A percentile compares a stretch with the other conserved stretches of the same genome.
These are phyloP conservation scores for Isabelozyma pseudorhagii DNA, from an alignment of 805 yeast genomes.

Conservation along the genomic window DNA sequence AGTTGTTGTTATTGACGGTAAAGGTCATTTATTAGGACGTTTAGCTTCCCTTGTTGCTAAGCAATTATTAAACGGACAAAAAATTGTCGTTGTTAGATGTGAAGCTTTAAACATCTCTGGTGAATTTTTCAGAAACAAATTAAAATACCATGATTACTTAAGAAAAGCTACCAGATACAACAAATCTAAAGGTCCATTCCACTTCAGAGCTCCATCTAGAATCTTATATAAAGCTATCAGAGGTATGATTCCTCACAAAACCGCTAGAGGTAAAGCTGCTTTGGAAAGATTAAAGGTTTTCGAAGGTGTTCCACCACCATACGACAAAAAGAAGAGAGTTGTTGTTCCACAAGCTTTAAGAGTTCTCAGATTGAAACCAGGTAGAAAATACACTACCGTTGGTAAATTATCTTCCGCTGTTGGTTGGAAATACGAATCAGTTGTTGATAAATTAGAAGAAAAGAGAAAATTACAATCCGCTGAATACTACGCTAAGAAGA, in stretches of 20 bases:
- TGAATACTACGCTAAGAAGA: constrained; percentile 98
- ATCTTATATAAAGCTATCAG: constrained; percentile 99
- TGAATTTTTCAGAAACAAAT: constrained; percentile 99
- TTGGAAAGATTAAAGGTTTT: constrained; percentile 98
- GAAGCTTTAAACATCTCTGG: constrained; percentile 99
- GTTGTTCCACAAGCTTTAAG: constrained; percentile 99
- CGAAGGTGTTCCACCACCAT: constrained; percentile 99
- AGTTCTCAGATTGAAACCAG: constrained; percentile 98
- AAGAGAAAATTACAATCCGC: constrained; percentile 99
- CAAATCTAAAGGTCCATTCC: constrained; percentile 99
- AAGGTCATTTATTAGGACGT: constrained; percentile 99
- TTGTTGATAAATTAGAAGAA: constrained; percentile 96
- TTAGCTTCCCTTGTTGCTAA: constrained; percentile 98
- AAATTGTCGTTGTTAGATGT: constrained; percentile 94
- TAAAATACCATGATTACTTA: constrained; percentile 99
- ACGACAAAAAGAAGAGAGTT: constrained; percentile 99
- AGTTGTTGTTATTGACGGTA: constrained; percentile 98
- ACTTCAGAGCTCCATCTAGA: constrained; percentile 99
- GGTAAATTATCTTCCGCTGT: constrained; percentile 95
- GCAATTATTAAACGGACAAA: constrained; percentile 97
- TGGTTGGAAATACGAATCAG: constrained; percentile 99
- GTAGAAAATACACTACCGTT: constrained; percentile 99
- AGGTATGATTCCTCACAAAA: constrained; percentile 99
- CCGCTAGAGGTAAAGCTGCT: constrained; percentile 99
- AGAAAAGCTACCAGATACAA: constrained; percentile 99